Conservation (phyloP, 2,329 filamentous ascomycete genomes). For the Beauveria rudraprayagi region DNA sequence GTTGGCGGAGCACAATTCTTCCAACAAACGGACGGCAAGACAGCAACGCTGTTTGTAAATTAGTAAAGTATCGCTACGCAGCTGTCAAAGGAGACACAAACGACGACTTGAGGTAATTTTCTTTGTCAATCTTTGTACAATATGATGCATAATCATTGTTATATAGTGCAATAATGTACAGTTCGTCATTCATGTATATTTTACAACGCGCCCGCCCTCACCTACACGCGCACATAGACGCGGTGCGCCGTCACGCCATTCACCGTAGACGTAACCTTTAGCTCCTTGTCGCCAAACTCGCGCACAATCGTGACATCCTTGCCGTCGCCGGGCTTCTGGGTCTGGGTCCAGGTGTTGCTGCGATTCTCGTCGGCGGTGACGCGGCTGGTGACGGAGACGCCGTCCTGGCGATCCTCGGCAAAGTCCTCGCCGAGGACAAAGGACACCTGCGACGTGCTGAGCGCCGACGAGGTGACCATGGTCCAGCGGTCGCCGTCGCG, state of each 20-base stretch:
- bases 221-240: conserved; percentile 7
- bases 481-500: conserved; percentile 8
- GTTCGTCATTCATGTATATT: not conserved
- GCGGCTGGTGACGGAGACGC: conserved; percentile 10
- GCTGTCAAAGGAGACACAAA: no score
- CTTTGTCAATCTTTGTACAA: not conserved
- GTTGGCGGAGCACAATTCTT: no score
- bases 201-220: not conserved
- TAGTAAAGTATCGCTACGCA: no score
- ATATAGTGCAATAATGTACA: not conserved
- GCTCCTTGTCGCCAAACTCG: conserved; percentile 6
- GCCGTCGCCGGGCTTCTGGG: conserved; percentile 10
- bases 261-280: conserved; percentile 3
- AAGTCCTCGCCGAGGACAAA: conserved; percentile 11
- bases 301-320: conserved; percentile 6
- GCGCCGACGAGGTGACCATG: conserved; percentile 7
- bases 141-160: not conserved
- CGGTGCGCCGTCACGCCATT: conserved; percentile 1
- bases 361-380: conserved; percentile 3
- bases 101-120: no score
- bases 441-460: conserved; percentile 4
- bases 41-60: no score
- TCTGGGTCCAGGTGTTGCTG: conserved; percentile 7
- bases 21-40: no score
- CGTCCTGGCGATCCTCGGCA: conserved; percentile 10